Evolutionary conservation across 2,329 filamentous ascomycete species (phyloP).

Genomic region (Zymoseptoria ardabiliae): DNA sequence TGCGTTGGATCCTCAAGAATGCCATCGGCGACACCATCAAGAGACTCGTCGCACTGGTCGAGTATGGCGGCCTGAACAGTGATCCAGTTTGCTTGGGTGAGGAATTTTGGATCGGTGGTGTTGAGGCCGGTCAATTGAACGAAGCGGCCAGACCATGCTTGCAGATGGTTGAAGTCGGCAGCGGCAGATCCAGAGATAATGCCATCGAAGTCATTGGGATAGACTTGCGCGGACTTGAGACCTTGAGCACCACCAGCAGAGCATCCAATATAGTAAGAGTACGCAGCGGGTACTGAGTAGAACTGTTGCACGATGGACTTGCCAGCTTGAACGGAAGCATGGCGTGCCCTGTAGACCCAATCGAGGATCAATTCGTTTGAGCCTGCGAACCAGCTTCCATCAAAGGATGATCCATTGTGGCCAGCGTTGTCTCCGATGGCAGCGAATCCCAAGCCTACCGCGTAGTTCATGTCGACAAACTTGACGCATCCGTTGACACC

Average conservation of each 20-base stretch:
- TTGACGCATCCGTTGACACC: constrained; percentile 29
- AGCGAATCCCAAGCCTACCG: constrained; percentile 27
- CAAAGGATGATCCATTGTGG: constrained; percentile 27
- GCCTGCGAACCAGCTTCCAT: constrained; percentile 24
- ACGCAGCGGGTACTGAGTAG: constrained; percentile 32
- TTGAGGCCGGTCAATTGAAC: constrained; percentile 35
- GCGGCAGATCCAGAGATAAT: constrained; percentile 41
- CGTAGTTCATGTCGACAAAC: constrained; percentile 29
- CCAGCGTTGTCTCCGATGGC: constrained; percentile 30
- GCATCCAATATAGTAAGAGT: constrained; percentile 44
- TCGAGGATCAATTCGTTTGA: constrained; percentile 28
- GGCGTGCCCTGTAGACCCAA: constrained; percentile 28
- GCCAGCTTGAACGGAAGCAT: constrained; percentile 26
- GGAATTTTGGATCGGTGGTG: constrained; percentile 35
- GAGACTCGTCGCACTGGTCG: constrained; percentile 43
- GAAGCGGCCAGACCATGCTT: constrained; percentile 40
- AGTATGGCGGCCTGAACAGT: constrained; percentile 39
- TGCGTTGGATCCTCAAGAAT: constrained; percentile 41
- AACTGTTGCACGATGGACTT: constrained; percentile 31
- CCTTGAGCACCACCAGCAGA: constrained; percentile 45
- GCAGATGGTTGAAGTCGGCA: constrained; percentile 38
- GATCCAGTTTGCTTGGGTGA: constrained; percentile 35
- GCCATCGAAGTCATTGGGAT: constrained; percentile 43
- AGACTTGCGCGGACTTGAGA: constrained; percentile 39
- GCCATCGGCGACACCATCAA: constrained; percentile 44